Conservation (phyloP, 2,329 filamentous ascomycete species). For the Stachybotrys echinatus region DNA sequence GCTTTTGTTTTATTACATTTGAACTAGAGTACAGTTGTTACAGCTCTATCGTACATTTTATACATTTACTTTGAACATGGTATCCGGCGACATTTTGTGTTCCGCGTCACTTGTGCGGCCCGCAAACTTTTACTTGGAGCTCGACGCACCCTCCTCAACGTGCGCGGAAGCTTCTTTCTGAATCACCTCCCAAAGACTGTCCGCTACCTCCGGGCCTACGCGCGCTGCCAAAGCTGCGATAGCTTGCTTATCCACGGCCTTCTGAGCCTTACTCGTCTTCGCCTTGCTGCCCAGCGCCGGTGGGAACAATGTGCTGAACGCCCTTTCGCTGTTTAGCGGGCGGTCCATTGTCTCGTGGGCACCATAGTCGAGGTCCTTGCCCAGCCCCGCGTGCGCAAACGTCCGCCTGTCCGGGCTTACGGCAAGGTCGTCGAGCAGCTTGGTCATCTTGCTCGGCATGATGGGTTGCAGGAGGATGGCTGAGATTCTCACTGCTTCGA, state of each 20-base stretch:
- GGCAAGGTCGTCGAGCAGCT: constrained; percentile 72
- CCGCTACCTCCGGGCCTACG: no score
- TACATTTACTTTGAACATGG: no score
- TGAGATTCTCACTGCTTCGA: constrained; percentile 72
- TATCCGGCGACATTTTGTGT: no score
- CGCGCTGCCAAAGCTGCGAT: constrained; percentile 23
- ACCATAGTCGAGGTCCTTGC: constrained; percentile 68
- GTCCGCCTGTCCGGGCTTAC: constrained; percentile 59
- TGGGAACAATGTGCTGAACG: constrained; percentile 45
- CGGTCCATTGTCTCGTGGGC: constrained; percentile 12
- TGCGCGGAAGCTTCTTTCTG: no score
- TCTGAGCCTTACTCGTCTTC: no score
- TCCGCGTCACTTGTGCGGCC: no score
- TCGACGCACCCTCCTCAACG: no score
- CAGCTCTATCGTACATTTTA: no score
- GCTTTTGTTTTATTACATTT: no score
- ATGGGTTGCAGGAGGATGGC: constrained; percentile 83
- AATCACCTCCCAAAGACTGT: no score
- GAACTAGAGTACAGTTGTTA: no score
- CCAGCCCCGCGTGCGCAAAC: constrained; percentile 56
- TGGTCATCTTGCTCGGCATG: constrained; percentile 72
- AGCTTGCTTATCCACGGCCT: constrained; percentile 11
- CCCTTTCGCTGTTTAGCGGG: neutral
- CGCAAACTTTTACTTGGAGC: no score
- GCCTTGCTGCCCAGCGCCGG: constrained; percentile 21